A percentile compares a stretch with the other conserved stretches of the same genome.
Conservation (phyloP, 2,329 filamentous ascomycete genomes). For the Aspergillus nomiae region DNA sequence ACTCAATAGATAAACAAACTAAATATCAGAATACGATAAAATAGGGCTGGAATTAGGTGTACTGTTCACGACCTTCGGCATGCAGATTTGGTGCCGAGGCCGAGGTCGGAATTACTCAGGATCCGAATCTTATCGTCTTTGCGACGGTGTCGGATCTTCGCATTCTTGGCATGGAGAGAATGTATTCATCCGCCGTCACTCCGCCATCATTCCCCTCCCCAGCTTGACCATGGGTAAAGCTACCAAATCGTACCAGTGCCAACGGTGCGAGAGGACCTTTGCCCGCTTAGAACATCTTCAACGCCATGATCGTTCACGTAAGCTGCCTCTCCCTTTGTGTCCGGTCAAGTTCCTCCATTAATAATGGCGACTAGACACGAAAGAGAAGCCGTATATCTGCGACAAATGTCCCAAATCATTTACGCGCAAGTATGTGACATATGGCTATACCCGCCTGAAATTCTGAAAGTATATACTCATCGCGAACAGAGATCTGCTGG, state of each 20-base stretch:
- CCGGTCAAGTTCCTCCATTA: neutral
- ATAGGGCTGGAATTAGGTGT: no score
- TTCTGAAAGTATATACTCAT: conserved; percentile 4
- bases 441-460: neutral
- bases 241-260: conserved; percentile 30
- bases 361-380: conserved; percentile 31
- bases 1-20: no score
- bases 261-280: conserved; percentile 33
- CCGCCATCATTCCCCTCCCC: neutral
- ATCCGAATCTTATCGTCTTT: neutral
- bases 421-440: conserved; percentile 32
- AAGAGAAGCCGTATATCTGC: conserved; percentile 37
- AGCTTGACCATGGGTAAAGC: conserved; percentile 20
- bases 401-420: conserved; percentile 36
- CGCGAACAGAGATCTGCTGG: conserved; percentile 31
- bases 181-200: neutral
- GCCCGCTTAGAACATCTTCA: conserved; percentile 39
- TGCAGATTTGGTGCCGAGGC: no score
- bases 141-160: no score
- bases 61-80: no score
- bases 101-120: neutral
- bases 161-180: neutral
- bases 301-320: conserved; percentile 39
- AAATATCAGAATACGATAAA: no score
- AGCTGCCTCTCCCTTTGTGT: neutral